Conservation (phyloP, 1,284 basidiomycete genomes). For the Ustilago shanxiensis region DNA sequence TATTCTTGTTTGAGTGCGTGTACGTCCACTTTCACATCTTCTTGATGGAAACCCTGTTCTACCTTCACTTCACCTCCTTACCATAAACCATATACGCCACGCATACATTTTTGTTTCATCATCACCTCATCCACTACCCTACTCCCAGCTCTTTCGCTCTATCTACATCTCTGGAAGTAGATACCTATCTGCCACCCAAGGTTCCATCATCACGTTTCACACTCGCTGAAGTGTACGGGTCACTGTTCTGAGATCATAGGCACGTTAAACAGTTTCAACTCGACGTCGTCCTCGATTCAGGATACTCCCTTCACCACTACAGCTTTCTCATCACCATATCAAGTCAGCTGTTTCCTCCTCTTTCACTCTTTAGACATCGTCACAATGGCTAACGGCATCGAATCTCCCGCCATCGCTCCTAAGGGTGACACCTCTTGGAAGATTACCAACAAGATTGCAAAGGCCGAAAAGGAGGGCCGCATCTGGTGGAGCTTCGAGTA, state of each 20-base stretch:
- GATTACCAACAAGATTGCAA: constrained; percentile 69
- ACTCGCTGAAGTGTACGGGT: constrained; percentile 37
- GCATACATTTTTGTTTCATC: neutral
- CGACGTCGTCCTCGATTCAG: constrained; percentile 40
- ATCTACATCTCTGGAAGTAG: neutral
- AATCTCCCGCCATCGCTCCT: constrained; percentile 22
- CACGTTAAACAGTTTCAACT: constrained; percentile 25
- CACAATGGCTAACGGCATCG: constrained; percentile 38
- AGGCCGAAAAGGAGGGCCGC: constrained; percentile 66
- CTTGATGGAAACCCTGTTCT: neutral
- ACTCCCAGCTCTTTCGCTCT: neutral
- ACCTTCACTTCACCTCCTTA: neutral
- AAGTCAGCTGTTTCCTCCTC: too few relatives aligned
- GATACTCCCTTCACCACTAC: constrained; percentile 41
- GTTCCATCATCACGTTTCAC: constrained; percentile 8
- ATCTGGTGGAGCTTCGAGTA: constrained; percentile 82
- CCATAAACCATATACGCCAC: neutral
- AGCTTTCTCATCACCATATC: neutral
- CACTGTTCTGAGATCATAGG: constrained; percentile 50
- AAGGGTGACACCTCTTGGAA: constrained; percentile 56
- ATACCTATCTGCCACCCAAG: constrained; percentile 2
- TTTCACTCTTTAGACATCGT: neutral
- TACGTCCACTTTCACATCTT: constrained; percentile 8
- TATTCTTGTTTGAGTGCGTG: too few relatives aligned
- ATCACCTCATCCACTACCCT: neutral